phyloP scores from a whole-genome alignment of 306 rosid genomes.

The Trichosanthes truncata region DNA sequence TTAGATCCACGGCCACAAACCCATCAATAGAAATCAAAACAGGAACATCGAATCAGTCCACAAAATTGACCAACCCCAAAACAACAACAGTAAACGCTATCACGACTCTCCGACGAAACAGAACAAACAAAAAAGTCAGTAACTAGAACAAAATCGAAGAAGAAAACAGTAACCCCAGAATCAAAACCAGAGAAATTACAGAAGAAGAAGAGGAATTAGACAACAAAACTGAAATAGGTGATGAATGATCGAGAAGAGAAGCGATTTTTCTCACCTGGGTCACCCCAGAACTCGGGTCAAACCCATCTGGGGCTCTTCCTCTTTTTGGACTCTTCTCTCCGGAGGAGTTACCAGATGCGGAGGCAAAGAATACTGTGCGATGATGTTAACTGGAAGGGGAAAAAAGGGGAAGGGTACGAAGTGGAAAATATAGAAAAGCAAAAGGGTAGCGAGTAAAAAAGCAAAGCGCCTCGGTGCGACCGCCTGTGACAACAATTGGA shows the following conservation, averaged over 20 bases:
- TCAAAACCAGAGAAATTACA: not conserved
- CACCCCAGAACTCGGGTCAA: constrained; percentile 18
- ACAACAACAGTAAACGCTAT: not conserved
- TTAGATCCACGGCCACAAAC: constrained; percentile 5
- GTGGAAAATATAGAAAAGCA: not conserved
- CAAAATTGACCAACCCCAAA: not conserved
- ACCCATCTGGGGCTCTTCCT: constrained; percentile 24
- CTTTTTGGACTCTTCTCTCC: constrained; percentile 15
- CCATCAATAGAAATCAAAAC: not conserved
- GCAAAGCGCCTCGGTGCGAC: constrained; percentile 1
- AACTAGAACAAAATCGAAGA: not conserved
- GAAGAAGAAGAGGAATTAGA: not conserved
- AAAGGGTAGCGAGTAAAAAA: not conserved
- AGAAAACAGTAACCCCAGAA: constrained; percentile 1
- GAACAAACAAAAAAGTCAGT: not conserved
- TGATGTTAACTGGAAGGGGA: not conserved
- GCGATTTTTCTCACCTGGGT: constrained; percentile 21
- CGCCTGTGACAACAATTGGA: constrained; percentile 9
- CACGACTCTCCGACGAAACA: not conserved
- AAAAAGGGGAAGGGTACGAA: not conserved
- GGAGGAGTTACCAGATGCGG: constrained; percentile 18
- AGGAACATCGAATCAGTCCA: constrained; percentile 2
- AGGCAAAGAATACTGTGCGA: constrained; percentile 23
- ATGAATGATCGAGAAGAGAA: not conserved
- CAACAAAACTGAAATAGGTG: not conserved